A percentile compares a stretch with the other conserved stretches of the same genome.
Evolutionary conservation across 2,329 filamentous ascomycete species (phyloP).

Genomic region (Emmonsia crescens): DNA sequence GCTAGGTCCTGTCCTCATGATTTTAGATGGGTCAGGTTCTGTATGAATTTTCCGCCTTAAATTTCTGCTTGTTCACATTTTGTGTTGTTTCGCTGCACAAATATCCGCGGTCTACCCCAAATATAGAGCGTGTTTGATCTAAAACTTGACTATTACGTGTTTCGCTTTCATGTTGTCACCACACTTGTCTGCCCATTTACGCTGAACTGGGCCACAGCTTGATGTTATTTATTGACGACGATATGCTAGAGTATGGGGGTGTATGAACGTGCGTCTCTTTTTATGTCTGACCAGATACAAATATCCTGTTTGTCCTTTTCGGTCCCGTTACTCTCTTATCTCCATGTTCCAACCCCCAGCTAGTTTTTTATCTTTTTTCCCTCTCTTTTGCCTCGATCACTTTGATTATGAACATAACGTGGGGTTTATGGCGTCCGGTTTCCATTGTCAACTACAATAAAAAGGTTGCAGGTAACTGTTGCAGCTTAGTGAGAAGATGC

Average conservation of each 20-base stretch:
- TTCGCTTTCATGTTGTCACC: neutral
- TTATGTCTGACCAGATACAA: conserved; percentile 13
- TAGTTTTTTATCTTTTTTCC: neutral
- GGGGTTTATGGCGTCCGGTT: neutral
- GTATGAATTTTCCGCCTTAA: neutral
- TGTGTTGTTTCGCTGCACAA: neutral
- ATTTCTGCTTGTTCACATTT: neutral
- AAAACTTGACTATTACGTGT: neutral
- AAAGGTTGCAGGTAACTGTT: neutral
- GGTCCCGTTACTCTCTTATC: neutral
- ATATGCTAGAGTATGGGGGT: neutral
- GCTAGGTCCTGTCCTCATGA: neutral
- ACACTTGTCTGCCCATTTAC: neutral
- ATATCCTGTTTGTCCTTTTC: neutral
- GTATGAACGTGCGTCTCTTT: neutral
- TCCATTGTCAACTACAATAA: neutral
- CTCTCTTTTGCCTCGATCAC: neutral
- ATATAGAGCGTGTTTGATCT: neutral
- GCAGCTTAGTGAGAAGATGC: neutral
- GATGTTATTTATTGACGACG: neutral
- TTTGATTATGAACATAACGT: conserved; percentile 3
- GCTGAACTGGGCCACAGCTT: neutral
- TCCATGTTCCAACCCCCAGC: neutral
- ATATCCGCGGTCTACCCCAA: neutral
- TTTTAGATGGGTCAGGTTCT: neutral